Evolutionary conservation across 306 rosid genomes (phyloP).

Genomic region (Elaeagnus macrophylla): DNA sequence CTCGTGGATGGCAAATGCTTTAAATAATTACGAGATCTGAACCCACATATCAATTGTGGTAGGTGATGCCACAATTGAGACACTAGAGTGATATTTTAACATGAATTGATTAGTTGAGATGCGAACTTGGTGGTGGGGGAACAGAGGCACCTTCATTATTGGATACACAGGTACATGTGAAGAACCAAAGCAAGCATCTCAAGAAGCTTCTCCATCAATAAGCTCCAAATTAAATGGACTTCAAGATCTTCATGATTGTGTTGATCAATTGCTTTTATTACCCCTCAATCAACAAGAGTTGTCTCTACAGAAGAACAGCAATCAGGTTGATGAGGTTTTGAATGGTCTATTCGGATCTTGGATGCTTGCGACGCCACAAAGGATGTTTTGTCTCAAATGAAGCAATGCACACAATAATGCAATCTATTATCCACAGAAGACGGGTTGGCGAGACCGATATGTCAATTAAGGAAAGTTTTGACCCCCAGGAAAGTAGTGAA

Average conservation of each 20-base stretch:
- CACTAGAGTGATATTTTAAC: too few species aligned
- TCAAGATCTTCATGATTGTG: conserved; percentile 29
- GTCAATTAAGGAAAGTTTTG: conserved; percentile 12
- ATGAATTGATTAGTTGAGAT: neutral
- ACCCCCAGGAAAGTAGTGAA: conserved; percentile 23
- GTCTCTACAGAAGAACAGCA: conserved; percentile 13
- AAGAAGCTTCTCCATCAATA: conserved; percentile 13
- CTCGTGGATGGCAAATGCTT: too few species aligned
- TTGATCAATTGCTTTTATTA: conserved; percentile 26
- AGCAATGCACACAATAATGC: conserved; percentile 13
- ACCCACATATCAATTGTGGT: too few species aligned
- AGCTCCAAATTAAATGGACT: conserved; percentile 23
- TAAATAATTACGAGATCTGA: too few species aligned
- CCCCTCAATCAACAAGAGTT: conserved; percentile 30
- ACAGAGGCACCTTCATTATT: neutral
- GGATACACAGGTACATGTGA: neutral
- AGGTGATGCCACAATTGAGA: too few species aligned
- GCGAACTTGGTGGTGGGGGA: neutral
- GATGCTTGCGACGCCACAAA: conserved; percentile 18
- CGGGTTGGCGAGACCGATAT: conserved; percentile 3
- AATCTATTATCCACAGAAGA: conserved; percentile 23
- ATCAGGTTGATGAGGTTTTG: conserved; percentile 20
- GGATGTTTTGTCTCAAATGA: conserved; percentile 22
- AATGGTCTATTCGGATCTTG: conserved; percentile 31
- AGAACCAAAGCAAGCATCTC: neutral